phyloP scores from a whole-genome alignment of 2,329 filamentous ascomycete genomes.

The Nemania bipapillata region DNA sequence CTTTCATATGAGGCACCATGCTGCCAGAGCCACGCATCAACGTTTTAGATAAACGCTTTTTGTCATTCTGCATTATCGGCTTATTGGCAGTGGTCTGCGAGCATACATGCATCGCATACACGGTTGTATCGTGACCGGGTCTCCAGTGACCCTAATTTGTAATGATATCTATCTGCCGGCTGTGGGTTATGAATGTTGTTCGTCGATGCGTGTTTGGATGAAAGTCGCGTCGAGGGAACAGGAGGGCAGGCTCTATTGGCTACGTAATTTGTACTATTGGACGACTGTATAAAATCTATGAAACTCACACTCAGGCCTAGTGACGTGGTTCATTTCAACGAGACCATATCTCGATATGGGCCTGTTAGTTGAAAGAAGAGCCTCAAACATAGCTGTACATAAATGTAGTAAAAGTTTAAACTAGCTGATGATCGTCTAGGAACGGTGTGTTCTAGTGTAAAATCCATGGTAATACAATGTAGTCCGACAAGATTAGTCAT shows the following conservation, averaged over 20 bases:
- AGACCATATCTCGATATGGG: not conserved
- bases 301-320: not conserved
- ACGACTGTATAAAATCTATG: slow-evolving; percentile 30
- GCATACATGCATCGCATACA: slow-evolving; percentile 29
- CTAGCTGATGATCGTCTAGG: too few species aligned
- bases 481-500: too few species aligned
- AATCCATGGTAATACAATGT: too few species aligned
- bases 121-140: slow-evolving; percentile 31
- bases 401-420: too few species aligned
- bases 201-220: slow-evolving; percentile 6
- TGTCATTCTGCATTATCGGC: slow-evolving; percentile 23
- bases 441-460: too few species aligned
- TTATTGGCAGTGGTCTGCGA: slow-evolving; percentile 30
- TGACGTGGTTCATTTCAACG: not conserved
- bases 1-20: slow-evolving; percentile 24
- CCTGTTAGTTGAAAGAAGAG: not conserved
- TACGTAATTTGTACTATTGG: slow-evolving; percentile 26
- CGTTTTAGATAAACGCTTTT: slow-evolving; percentile 29
- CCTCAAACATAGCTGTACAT: too few species aligned
- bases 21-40: slow-evolving; percentile 26
- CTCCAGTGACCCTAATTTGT: slow-evolving; percentile 43
- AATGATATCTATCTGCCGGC: slow-evolving; percentile 42
- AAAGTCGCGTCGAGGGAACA: slow-evolving; percentile 10
- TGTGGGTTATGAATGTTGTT: slow-evolving; percentile 21
- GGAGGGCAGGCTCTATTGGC: slow-evolving; percentile 16